Evolutionary conservation across 345 rosid species (phyloP), one percentile per base, ranked within the genome.

Genomic region (Psidium friedrichsthalianum): DNA sequence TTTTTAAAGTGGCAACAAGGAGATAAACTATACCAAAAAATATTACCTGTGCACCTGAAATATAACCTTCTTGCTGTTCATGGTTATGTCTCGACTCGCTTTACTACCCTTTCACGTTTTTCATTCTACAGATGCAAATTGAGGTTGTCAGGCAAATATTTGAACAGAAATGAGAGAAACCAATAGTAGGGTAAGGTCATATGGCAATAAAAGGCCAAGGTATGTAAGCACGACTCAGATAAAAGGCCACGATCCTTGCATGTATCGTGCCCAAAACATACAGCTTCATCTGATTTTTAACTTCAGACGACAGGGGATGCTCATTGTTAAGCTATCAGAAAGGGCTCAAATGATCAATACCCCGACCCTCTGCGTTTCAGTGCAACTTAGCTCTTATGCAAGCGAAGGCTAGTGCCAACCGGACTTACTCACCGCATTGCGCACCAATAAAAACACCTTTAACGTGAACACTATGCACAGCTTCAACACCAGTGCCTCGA

Each of bases 51-150:
- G 99, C 84, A 95, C 99, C 91, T 95, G 98, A 88, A 94, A 97
- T 88, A 97, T 97, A 84, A 97, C 98, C 87, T 96, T 97, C 89
- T 97, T 97, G 91, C 99, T 97, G 90, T 93, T 93, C 86, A 92
- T 92, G 53, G 98, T 96, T 85, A 97, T 89, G 89, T 97, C 99
- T 61, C 99, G 98, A 87, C 99, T 97, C 8, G 96, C 99, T 87
- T 97, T 97, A 97, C 96, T 42, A 97, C 92, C 90, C 96, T 96
- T 88, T 97, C 98, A 27, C 98, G 94, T 85, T 97, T 97, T 20
- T 96, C 98, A 90, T 97, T 96, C 98, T 95, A 87, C 92, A 88
- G 82, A 82, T 52, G 87, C 5, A 83, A 52, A 51, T 14, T 54
- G 40, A 8, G 47, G 27, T 8, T 12, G 44, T 21, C 47, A 8